These are phyloP conservation scores for Penicillium sp. DNA, from an alignment of 2,329 filamentous ascomycete genomes.

Conservation along the genomic window DNA sequence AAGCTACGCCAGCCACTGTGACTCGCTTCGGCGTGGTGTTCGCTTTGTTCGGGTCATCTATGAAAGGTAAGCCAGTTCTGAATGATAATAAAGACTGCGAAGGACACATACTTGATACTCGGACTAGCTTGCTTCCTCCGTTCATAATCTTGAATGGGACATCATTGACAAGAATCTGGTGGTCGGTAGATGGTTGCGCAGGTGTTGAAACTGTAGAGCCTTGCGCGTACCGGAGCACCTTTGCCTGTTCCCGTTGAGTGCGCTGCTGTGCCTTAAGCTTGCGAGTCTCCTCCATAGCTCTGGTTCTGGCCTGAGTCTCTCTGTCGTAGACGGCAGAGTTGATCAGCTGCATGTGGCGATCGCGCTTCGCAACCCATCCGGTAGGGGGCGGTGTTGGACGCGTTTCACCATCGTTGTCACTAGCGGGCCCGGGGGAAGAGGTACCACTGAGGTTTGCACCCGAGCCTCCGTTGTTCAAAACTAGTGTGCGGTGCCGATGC, in stretches of 20 bases:
- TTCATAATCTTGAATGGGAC: slow-evolving; percentile 68
- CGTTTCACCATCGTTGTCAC: slow-evolving; percentile 28
- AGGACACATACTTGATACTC: slow-evolving; percentile 56
- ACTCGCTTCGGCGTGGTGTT: slow-evolving; percentile 69
- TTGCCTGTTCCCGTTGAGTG: slow-evolving; percentile 48
- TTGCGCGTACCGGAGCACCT: slow-evolving; percentile 39
- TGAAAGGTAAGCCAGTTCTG: slow-evolving; percentile 44
- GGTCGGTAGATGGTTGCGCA: slow-evolving; percentile 38
- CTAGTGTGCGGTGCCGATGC: slow-evolving; percentile 57
- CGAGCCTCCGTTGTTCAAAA: slow-evolving; percentile 52
- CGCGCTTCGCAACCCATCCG: slow-evolving; percentile 66
- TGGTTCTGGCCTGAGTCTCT: slow-evolving; percentile 61
- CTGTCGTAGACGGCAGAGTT: slow-evolving; percentile 74
- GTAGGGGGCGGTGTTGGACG: slow-evolving; percentile 29
- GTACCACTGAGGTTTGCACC: slow-evolving; percentile 21
- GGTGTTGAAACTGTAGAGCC: slow-evolving; percentile 23
- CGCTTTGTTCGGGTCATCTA: slow-evolving; percentile 55
- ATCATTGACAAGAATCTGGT: slow-evolving; percentile 65
- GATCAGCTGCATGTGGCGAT: slow-evolving; percentile 76
- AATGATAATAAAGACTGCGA: background rate
- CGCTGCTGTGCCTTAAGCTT: slow-evolving; percentile 50
- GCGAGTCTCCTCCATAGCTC: slow-evolving; percentile 66
- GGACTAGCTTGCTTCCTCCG: slow-evolving; percentile 76
- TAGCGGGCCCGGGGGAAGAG: slow-evolving; percentile 24
- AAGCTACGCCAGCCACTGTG: slow-evolving; percentile 69